Percentiles rank a stretch among this genome's conserved stretches.
These are phyloP conservation scores for Entomortierella beljakovae DNA, from an alignment of 192 early-diverging fungal species.

Conservation along the genomic window DNA sequence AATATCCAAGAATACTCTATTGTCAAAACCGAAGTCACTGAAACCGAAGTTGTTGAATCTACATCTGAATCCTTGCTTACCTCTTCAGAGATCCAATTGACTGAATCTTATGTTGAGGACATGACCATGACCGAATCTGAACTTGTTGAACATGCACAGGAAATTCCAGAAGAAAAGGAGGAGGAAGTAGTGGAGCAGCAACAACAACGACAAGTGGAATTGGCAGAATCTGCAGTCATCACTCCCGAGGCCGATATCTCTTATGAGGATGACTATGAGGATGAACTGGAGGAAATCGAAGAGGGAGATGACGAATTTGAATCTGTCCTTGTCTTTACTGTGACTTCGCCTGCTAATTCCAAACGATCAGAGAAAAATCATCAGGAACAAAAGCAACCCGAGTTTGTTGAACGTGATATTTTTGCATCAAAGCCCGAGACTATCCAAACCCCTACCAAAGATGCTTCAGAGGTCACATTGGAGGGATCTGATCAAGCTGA, in stretches of 20 bases:
- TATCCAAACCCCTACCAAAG: not conserved
- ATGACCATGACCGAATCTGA: too few relatives aligned
- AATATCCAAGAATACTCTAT: too few relatives aligned
- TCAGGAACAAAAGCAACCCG: not conserved
- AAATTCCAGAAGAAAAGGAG: too few relatives aligned
- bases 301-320: constrained; percentile 4
- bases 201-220: too few relatives aligned
- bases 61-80: too few relatives aligned
- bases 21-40: too few relatives aligned
- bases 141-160: too few relatives aligned
- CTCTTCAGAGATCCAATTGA: too few relatives aligned
- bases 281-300: not conserved
- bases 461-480: not conserved
- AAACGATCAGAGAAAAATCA: not conserved
- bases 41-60: too few relatives aligned
- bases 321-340: not conserved
- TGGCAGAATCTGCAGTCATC: not conserved
- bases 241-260: not conserved
- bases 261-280: not conserved
- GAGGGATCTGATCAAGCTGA: constrained; percentile 15
- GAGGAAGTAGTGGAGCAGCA: too few relatives aligned
- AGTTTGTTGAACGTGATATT: not conserved
- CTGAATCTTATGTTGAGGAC: too few relatives aligned
- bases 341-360: not conserved
- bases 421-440: not conserved